phyloP scores from a whole-genome alignment of 2,329 filamentous ascomycete species.

The Harringtonia aguacate region DNA sequence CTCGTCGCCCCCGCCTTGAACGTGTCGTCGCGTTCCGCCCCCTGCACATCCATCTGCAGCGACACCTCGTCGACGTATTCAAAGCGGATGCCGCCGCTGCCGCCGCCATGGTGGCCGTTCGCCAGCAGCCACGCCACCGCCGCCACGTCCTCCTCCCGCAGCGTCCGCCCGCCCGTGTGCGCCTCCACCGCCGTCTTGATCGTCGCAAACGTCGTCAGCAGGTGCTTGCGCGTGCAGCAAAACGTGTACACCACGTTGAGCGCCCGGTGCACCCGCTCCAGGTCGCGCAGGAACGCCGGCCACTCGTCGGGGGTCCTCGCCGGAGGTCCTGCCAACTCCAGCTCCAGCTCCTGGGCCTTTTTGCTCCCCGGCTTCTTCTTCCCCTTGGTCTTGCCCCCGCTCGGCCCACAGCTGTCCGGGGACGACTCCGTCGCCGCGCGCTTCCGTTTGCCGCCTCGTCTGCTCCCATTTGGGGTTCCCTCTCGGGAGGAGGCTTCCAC shows the following conservation, averaged over 20 bases:
- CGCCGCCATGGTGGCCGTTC: neutral
- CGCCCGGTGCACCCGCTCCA: conserved; percentile 71
- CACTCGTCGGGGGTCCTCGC: conserved; percentile 33
- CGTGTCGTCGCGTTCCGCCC: conserved; percentile 52
- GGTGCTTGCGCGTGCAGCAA: conserved; percentile 82
- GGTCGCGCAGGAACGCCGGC: conserved; percentile 62
- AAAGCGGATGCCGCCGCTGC: conserved; percentile 56
- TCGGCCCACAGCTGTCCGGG: neutral
- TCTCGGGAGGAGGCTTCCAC: no score
- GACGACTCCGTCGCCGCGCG: neutral
- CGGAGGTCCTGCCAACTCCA: neutral
- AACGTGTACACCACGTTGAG: conserved; percentile 93
- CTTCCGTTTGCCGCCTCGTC: neutral
- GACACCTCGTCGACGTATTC: conserved; percentile 76
- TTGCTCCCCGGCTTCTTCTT: neutral
- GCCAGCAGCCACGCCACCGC: conserved; percentile 51
- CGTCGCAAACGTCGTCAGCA: conserved; percentile 84
- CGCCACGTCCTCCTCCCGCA: conserved; percentile 71
- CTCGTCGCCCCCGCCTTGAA: conserved; percentile 47
- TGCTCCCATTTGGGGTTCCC: no score
- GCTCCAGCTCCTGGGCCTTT: neutral
- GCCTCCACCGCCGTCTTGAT: conserved; percentile 76
- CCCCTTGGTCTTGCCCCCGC: no score
- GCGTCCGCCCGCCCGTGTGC: conserved; percentile 55
- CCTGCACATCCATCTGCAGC: conserved; percentile 69